Evolutionary conservation across 2,329 filamentous ascomycete species (phyloP), one percentile per base, ranked within the genome.

Genomic region (Nothopassalora personata): DNA sequence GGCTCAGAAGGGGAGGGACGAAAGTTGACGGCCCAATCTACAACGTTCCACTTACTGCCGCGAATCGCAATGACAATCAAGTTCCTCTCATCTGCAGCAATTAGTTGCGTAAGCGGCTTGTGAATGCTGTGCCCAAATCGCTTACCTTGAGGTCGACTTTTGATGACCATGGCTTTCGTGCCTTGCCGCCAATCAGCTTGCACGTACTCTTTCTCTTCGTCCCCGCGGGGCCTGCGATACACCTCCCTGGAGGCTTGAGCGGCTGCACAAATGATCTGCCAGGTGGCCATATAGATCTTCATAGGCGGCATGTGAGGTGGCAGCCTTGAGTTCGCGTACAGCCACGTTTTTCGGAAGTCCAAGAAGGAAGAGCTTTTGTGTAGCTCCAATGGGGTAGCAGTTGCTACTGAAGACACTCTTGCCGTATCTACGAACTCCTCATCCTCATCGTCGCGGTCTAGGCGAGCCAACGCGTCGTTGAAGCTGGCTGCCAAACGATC

Each of bases 1-100:
- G 91, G 89, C 1, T 84, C 79, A 0, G 82, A 79, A 0, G 90
- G 90, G 0, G 82, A 84, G 1, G 83, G 83, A 53, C 89, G 84
- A 56, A 94, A 81, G 71, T 96, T 95, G 49, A 94, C 88, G 1
- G 88, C 83, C 91, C 91, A 96, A 74, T 96, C 91, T 77, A 89
- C 85, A 66, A 94, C 89, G 6, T 84, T 88, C 62, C 60, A 65
- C 27, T 90, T 85, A 0, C 86, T 91, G 19, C 91, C 91, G 19
- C 91, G 84, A 62, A 96, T 89, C 13, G 91, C 90, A 68, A 96
- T 89, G 10, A 95, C 87, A 57, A 96, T 87, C 18, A 87, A 86
- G 70, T 89, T 85, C 76, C 87, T 85, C 67, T 90, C 81, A 68
- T 94, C 90, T 70, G 91, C 84, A 1, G 23, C 23, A 23, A 23